Evolutionary conservation across 139 green algal species (phyloP).

Genomic region (Volvox africanus): DNA sequence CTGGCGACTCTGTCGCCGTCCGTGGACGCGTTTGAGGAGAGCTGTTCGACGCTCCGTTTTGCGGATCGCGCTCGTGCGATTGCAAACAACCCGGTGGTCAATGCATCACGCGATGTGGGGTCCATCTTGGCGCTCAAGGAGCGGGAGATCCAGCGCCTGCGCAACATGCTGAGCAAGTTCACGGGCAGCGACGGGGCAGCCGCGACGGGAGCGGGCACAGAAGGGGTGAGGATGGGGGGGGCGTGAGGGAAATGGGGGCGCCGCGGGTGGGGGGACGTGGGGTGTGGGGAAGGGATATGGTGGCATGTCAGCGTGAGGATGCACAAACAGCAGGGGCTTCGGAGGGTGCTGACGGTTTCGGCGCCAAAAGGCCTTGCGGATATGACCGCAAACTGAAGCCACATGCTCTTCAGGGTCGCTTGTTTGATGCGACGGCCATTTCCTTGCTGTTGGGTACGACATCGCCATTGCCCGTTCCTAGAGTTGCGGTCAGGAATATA

Average conservation of each 20-base stretch:
- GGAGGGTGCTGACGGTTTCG: no score
- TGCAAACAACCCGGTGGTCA: slow-evolving; percentile 69
- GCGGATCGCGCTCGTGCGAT: slow-evolving; percentile 65
- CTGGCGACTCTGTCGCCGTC: slow-evolving; percentile 64
- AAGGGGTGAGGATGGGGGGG: background rate
- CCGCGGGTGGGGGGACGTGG: background rate
- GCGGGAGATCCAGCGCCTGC: slow-evolving; percentile 64
- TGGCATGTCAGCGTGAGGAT: background rate
- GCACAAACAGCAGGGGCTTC: background rate
- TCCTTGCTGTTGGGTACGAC: no score
- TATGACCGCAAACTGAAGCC: no score
- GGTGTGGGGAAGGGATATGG: background rate
- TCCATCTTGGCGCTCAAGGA: slow-evolving; percentile 61
- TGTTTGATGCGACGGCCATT: no score
- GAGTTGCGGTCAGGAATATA: no score
- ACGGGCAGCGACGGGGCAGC: background rate
- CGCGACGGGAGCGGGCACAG: background rate
- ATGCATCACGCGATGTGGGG: slow-evolving; percentile 55
- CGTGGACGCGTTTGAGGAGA: slow-evolving; percentile 65
- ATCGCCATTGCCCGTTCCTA: no score
- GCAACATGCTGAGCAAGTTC: slow-evolving; percentile 57
- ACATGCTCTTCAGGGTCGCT: no score
- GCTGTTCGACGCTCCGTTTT: slow-evolving; percentile 69
- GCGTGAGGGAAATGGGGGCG: background rate
- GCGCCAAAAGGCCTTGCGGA: no score